Evolutionary conservation across 116 monocot species (phyloP), one percentile per base, ranked within the genome.

Genomic region (Trichopus zeylanicus): DNA sequence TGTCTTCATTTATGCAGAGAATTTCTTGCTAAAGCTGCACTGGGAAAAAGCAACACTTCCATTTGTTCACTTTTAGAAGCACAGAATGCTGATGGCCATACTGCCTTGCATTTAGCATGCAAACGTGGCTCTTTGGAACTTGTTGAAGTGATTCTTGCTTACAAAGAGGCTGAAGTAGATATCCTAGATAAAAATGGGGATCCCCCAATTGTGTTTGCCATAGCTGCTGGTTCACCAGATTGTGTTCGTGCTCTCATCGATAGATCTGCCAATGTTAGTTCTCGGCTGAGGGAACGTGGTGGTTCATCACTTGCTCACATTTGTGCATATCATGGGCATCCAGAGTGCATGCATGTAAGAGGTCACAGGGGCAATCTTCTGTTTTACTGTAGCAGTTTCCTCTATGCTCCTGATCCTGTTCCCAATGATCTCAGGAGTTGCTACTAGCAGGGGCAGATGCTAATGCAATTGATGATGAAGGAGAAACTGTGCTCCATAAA

Each of bases 291-390:
- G 63, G 86, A 87, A 63, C 86, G 86, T 51, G 53, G 63, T 61
- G 74, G 90, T 65, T 80, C 87, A 63, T 87, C 82, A 61, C 55
- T 98, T 60, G 71, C 91, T 53, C 97, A 98, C 73, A 60, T 88
- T 69, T 91, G 97, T 80, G 84, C 91, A 79, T 75, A 73, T 53
- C 76, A 91, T 80, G 97, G 97, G 39, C 84, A 98, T 46, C 97
- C 97, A 29, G 91, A 98, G 52, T 98, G 97, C 73, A 98, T 98
- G 97, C 81, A 51, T 39, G 97, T 98, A 80, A 64, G 80, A 52
- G 49, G 8, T 22, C 23, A 49, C 9, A 49, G 7, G 19, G 8
- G 23, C 4, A n/a, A 3, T 46, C 8, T 12, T 39, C 56, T n/a
- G 38, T 51, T 8, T 53, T 66, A 13, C 26, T 35, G 29, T 38